phyloP scores from a whole-genome alignment of 1,284 basidiomycete genomes.

The Athelia sp. region DNA sequence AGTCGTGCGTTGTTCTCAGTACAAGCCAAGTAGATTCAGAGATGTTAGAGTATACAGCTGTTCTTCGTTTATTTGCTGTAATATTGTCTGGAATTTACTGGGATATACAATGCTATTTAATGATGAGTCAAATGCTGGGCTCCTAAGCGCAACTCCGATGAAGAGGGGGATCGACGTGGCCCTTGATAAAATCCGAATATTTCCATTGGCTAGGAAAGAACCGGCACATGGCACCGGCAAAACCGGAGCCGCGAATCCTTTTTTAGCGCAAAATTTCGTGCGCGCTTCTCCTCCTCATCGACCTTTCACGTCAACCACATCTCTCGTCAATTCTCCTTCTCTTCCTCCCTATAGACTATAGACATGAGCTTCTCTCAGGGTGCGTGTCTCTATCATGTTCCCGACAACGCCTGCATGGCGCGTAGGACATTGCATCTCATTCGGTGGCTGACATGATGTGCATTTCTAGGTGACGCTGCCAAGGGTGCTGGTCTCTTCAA shows the following conservation, averaged over 20 bases:
- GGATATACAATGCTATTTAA: too few species aligned
- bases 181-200: neutral
- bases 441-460: neutral
- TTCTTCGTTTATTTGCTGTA: too few species aligned
- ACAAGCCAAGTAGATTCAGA: too few species aligned
- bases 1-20: too few species aligned
- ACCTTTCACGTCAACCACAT: neutral
- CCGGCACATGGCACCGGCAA: neutral
- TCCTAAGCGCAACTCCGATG: too few species aligned
- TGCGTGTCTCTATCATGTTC: neutral
- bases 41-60: too few species aligned
- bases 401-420: too few species aligned
- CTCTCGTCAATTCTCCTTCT: neutral
- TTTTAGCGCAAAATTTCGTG: neutral
- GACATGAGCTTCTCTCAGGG: neutral
- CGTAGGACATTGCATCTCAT: neutral
- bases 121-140: too few species aligned
- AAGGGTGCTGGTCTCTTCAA: constrained; percentile 94
- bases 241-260: neutral
- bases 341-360: neutral
- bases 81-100: too few species aligned
- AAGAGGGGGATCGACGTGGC: too few species aligned
- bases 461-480: constrained; percentile 65
- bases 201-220: neutral
- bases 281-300: neutral